A percentile compares a stretch with the other conserved stretches of the same genome.
phyloP scores from a whole-genome alignment of 2,329 filamentous ascomycete species.

The Phialemoniopsis sp. region DNA sequence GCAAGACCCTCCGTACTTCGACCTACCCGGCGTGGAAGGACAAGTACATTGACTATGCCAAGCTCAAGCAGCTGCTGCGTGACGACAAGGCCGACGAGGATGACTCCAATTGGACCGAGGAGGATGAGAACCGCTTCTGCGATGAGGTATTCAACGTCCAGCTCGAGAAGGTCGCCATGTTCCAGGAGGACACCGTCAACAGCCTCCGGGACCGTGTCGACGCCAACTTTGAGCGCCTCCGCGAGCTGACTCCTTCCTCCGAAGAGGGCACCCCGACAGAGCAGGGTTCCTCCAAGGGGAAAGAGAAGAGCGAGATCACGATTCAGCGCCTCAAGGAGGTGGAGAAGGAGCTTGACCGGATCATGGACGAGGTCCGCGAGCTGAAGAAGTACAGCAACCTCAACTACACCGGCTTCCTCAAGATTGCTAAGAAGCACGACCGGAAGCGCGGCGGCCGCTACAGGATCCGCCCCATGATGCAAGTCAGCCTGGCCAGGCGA shows the following conservation, averaged over 20 bases:
- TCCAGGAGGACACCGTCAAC: slow-evolving; percentile 76
- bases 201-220: slow-evolving; percentile 51
- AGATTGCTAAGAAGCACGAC: slow-evolving; percentile 99
- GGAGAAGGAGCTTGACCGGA: slow-evolving; percentile 74
- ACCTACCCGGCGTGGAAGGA: slow-evolving; percentile 86
- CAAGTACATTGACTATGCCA: slow-evolving; percentile 92
- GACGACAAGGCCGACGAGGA: slow-evolving; percentile 65
- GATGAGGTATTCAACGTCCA: slow-evolving; percentile 93
- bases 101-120: slow-evolving; percentile 76
- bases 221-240: slow-evolving; percentile 63
- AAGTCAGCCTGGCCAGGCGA: slow-evolving; percentile 80
- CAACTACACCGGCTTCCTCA: slow-evolving; percentile 97
- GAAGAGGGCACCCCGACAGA: slow-evolving; percentile 38
- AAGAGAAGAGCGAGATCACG: slow-evolving; percentile 43
- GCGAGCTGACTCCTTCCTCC: slow-evolving; percentile 72
- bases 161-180: slow-evolving; percentile 88
- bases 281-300: slow-evolving; percentile 14
- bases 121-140: slow-evolving; percentile 90
- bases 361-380: slow-evolving; percentile 88
- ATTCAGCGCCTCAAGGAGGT: slow-evolving; percentile 62
- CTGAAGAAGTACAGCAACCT: slow-evolving; percentile 92
- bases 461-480: slow-evolving; percentile 85
- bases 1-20: slow-evolving; percentile 76
- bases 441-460: slow-evolving; percentile 84
- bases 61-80: slow-evolving; percentile 83